A percentile compares a stretch with the other conserved stretches of the same genome.
Evolutionary conservation across 1,284 basidiomycete genomes (phyloP).

Genomic region (Cryptococcus sp.): DNA sequence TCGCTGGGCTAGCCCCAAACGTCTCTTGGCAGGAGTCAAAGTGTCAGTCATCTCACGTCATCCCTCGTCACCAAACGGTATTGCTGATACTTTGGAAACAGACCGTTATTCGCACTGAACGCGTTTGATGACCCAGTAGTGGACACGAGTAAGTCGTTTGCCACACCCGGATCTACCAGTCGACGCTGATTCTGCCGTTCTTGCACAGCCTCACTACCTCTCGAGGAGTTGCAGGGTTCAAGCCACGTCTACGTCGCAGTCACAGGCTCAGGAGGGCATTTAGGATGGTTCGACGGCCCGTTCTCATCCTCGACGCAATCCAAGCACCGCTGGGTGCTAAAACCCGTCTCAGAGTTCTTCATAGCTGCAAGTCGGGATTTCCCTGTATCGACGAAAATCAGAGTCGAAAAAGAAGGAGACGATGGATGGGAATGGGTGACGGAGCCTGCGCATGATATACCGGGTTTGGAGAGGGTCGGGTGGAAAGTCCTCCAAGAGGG

Average conservation of each 20-base stretch:
- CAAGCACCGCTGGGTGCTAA: conserved; percentile 47
- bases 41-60: conserved; percentile 30
- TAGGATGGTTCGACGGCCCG: conserved; percentile 84
- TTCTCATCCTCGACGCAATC: conserved; percentile 22
- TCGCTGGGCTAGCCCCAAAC: conserved; percentile 59
- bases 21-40: conserved; percentile 44
- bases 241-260: conserved; percentile 69
- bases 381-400: neutral
- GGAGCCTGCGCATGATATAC: conserved; percentile 24
- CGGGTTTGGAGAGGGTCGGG: conserved; percentile 30
- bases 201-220: conserved; percentile 54
- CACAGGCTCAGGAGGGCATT: conserved; percentile 82
- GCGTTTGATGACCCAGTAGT: conserved; percentile 88
- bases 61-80: neutral
- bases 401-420: conserved; percentile 15
- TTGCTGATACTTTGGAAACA: conserved; percentile 8
- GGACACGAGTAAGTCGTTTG: conserved; percentile 56
- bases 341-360: conserved; percentile 48
- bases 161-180: conserved; percentile 9
- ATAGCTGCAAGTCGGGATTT: conserved; percentile 34
- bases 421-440: conserved; percentile 38
- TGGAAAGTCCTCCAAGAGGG: conserved; percentile 43
- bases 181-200: conserved; percentile 4
- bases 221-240: conserved; percentile 61
- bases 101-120: conserved; percentile 72